phyloP scores from a whole-genome alignment of 768 basidiomycete species.

The Terana coerulea region DNA sequence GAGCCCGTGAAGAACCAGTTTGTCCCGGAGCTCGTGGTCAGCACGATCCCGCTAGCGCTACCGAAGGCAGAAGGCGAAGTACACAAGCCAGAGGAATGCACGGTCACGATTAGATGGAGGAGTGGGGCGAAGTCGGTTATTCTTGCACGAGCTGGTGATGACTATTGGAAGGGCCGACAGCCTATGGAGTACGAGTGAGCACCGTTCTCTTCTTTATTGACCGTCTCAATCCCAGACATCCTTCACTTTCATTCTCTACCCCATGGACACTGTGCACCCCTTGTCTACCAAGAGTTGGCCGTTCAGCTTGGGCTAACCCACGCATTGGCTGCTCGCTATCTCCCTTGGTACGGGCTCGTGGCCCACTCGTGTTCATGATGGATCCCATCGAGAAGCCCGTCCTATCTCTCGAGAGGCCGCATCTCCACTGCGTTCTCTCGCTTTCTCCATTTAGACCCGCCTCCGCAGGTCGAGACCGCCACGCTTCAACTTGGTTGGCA shows the following conservation, averaged over 20 bases:
- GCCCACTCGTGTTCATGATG: conserved; percentile 5
- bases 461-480: no score
- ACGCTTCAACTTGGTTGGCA: no score
- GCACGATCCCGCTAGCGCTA: conserved; percentile 58
- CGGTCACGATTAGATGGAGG: conserved; percentile 59
- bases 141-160: conserved; percentile 71
- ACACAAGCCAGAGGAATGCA: conserved; percentile 26
- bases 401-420: no score
- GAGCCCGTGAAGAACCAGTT: conserved; percentile 33
- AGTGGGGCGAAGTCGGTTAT: conserved; percentile 60
- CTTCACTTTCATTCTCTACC: no score
- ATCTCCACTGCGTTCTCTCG: no score
- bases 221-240: no score
- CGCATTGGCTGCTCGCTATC: neutral
- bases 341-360: neutral
- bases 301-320: no score
- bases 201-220: conserved; percentile 15
- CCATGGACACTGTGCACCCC: no score
- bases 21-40: conserved; percentile 55
- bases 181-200: conserved; percentile 63
- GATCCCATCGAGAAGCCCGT: neutral
- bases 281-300: no score
- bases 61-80: conserved; percentile 32
- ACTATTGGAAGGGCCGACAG: conserved; percentile 70
- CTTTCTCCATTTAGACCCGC: no score